Evolutionary conservation across 345 rosid genomes (phyloP).

Genomic region (Geranium brycei): DNA sequence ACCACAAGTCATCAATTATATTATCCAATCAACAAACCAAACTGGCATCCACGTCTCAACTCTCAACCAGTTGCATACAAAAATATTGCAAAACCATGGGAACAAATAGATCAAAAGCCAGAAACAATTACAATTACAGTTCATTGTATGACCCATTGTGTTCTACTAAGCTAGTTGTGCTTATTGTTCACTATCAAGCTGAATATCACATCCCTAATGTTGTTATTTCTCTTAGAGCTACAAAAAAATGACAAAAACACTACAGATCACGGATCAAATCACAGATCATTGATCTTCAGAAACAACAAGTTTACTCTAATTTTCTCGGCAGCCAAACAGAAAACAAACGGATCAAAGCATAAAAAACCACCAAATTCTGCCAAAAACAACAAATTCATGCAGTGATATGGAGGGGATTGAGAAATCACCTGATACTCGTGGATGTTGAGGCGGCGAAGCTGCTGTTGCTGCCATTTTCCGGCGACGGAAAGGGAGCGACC

Average conservation of each 20-base stretch:
- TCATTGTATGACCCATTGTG: too few relatives aligned
- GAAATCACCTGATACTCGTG: constrained; percentile 78
- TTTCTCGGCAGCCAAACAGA: constrained; percentile 5
- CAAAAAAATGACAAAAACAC: too few relatives aligned
- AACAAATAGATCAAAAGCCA: too few relatives aligned
- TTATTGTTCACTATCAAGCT: not conserved
- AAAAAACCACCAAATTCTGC: not conserved
- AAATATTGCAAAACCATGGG: not conserved
- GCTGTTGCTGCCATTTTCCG: constrained; percentile 84
- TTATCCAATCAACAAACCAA: constrained; percentile 2
- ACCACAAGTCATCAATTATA: constrained; percentile 3
- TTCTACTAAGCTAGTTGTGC: too few relatives aligned
- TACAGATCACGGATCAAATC: not conserved
- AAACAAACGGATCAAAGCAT: not conserved
- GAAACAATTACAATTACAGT: too few relatives aligned
- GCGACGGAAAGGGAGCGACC: constrained; percentile 66
- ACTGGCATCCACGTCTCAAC: not conserved
- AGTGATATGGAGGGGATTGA: not conserved
- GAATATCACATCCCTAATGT: not conserved
- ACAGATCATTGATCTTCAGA: not conserved
- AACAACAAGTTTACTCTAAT: not conserved
- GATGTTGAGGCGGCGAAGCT: constrained; percentile 95
- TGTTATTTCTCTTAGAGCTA: not conserved
- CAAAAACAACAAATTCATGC: not conserved
- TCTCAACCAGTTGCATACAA: not conserved